These are phyloP conservation scores for Raffaelea arxii DNA, from an alignment of 2,329 filamentous ascomycete species.

Conservation along the genomic window DNA sequence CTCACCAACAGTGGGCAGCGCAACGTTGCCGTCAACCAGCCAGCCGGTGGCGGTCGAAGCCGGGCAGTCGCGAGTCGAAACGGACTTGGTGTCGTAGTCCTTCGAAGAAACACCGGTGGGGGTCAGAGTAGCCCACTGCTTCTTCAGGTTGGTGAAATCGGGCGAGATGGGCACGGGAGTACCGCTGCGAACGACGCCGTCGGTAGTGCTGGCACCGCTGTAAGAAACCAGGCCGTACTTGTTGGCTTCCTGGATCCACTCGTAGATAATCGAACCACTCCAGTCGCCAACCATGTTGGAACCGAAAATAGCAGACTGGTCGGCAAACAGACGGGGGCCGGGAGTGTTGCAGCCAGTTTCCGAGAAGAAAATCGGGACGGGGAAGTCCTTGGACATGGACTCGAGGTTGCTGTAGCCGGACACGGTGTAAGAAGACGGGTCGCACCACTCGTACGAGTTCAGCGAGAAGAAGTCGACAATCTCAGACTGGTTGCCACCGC, in stretches of 20 bases:
- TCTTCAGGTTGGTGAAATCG: slow-evolving; percentile 70
- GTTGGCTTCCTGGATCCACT: slow-evolving; percentile 82
- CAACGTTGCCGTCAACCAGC: slow-evolving; percentile 60
- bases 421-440: slow-evolving; percentile 42
- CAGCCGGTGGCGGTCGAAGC: slow-evolving; percentile 58
- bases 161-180: slow-evolving; percentile 64
- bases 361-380: slow-evolving; percentile 81
- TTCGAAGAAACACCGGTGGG: slow-evolving; percentile 59
- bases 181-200: slow-evolving; percentile 61
- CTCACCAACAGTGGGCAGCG: slow-evolving; percentile 60
- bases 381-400: slow-evolving; percentile 56
- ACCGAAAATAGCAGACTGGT: slow-evolving; percentile 71
- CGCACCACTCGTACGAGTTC: slow-evolving; percentile 80
- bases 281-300: slow-evolving; percentile 57
- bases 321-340: slow-evolving; percentile 52
- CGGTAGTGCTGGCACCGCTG: slow-evolving; percentile 47
- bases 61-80: slow-evolving; percentile 61
- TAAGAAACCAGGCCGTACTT: slow-evolving; percentile 76
- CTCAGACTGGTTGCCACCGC: slow-evolving; percentile 58
- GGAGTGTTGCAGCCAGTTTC: slow-evolving; percentile 75
- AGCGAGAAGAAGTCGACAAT: slow-evolving; percentile 75
- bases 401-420: slow-evolving; percentile 65
- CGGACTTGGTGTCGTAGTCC: slow-evolving; percentile 52
- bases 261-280: slow-evolving; percentile 78
- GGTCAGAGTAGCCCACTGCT: slow-evolving; percentile 62